Evolutionary conservation across 805 yeast species (phyloP).

Genomic region (Saccharomycopsis schoenii): DNA sequence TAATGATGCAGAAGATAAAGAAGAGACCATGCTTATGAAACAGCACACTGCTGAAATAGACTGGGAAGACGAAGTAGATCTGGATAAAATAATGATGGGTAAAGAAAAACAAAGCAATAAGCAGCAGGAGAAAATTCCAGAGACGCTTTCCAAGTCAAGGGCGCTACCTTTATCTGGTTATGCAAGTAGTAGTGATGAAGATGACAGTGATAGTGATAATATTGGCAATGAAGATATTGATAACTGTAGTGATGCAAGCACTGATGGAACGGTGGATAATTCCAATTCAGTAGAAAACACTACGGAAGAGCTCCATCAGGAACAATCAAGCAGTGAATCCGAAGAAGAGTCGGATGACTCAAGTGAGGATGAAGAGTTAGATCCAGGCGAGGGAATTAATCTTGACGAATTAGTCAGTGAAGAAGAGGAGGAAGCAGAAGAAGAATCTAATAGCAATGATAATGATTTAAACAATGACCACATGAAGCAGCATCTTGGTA

Average conservation of each 20-base stretch:
- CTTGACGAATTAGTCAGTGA: slow-evolving; percentile 3
- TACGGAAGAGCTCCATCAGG: neutral
- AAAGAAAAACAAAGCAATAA: neutral
- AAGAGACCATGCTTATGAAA: slow-evolving; percentile 5
- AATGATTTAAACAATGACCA: slow-evolving; percentile 18
- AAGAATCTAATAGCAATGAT: slow-evolving; percentile 21
- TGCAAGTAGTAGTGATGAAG: neutral
- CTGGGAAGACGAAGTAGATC: neutral
- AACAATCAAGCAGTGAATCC: slow-evolving; percentile 1
- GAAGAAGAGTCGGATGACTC: slow-evolving; percentile 4
- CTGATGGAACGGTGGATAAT: neutral
- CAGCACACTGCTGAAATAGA: neutral
- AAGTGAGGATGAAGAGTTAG: neutral
- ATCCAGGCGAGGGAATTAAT: neutral
- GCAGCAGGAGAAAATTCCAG: neutral
- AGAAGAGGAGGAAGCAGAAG: slow-evolving; percentile 10
- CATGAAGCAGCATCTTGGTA: neutral
- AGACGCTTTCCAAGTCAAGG: neutral
- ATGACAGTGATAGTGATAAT: neutral
- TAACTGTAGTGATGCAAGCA: neutral
- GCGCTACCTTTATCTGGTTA: neutral
- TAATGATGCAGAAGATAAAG: slow-evolving; percentile 5
- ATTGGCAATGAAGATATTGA: neutral
- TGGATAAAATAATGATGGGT: slow-evolving; percentile 1
- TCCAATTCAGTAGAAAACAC: neutral